A percentile compares a stretch with the other conserved stretches of the same genome.
Evolutionary conservation across 176 grass and related monocot species (phyloP).

Genomic region (Bromus sterilis): DNA sequence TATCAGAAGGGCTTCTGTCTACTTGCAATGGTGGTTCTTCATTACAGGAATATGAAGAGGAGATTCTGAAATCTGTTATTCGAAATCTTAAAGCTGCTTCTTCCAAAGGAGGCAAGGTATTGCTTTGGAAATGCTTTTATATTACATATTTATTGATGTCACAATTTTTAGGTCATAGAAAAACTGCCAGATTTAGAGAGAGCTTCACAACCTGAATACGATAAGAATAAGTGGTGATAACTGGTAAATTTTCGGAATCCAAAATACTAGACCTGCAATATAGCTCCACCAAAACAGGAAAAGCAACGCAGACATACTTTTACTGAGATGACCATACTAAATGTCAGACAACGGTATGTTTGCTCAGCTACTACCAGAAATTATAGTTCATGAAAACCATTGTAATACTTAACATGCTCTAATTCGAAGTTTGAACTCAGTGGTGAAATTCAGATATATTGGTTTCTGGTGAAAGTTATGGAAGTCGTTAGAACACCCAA

Average conservation of each 20-base stretch:
- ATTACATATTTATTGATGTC: neutral
- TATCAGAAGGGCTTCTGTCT: slow-evolving; percentile 41
- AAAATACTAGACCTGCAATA: neutral
- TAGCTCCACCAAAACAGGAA: neutral
- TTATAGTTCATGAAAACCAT: neutral
- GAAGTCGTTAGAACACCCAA: neutral
- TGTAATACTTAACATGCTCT: neutral
- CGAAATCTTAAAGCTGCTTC: slow-evolving; percentile 51
- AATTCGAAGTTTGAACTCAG: neutral
- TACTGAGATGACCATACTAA: neutral
- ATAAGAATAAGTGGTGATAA: neutral
- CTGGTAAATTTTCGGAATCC: neutral
- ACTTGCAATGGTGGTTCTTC: slow-evolving; percentile 30
- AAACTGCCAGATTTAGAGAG: neutral
- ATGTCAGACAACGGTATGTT: neutral
- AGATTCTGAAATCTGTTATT: slow-evolving; percentile 46
- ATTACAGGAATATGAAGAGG: slow-evolving; percentile 39
- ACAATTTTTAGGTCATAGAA: neutral
- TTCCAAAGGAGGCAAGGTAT: slow-evolving; percentile 53
- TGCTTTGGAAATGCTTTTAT: slow-evolving; percentile 8
- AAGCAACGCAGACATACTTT: neutral
- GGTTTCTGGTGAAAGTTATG: neutral
- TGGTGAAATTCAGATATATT: neutral
- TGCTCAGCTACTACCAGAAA: neutral
- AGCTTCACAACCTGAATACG: neutral